Base-by-base conservation (phyloP, 202 grass and related monocot species). In the Panicum hallii region DNA sequence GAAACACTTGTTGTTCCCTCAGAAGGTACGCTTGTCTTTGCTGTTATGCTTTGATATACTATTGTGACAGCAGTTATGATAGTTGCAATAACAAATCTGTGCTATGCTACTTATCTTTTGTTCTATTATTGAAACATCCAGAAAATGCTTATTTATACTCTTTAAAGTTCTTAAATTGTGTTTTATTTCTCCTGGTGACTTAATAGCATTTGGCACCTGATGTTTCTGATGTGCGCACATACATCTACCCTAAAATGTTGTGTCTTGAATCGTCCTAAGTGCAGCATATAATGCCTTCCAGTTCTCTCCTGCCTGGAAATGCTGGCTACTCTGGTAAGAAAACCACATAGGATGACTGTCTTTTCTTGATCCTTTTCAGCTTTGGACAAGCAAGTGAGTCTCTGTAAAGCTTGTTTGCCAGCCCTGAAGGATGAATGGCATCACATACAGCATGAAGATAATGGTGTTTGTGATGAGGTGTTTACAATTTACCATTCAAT, bases 361-460 rank as follows among this genome's bases (percentile, higher is more conserved):
- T 49, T 16, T 28, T 57, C 22, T 44, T 46, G 48, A 76, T 77
- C 11, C 19, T 72, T 56, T 72, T 63, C 84, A 94, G 93, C 52
- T 86, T 92, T 87, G 77, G 87, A 86, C 17, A 34, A 85, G 77
- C 87, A 90, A 67, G 50, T 88, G 78, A 84, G 78, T 62, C 19
- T 98, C 30, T 95, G 87, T 82, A 77, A 91, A 81, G 74, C 43
- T 87, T 98, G 96, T 84, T 92, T 90, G 82, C 78, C 68, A 74
- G 62, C 57, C 82, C 75, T 98, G 47, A 98, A 95, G 81, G 84
- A 84, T 52, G 86, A 95, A 71, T 95, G 93, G 91, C 85, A 66
- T 89, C 72, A 79, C 52, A 77, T 95, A 79, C 69, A 75, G 42
- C 67, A 65, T 40, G 62, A 79, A 80, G 68, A 85, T 62, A 77